phyloP scores from a whole-genome alignment of 1,284 basidiomycete genomes.

The Sphagnurus paluster region DNA sequence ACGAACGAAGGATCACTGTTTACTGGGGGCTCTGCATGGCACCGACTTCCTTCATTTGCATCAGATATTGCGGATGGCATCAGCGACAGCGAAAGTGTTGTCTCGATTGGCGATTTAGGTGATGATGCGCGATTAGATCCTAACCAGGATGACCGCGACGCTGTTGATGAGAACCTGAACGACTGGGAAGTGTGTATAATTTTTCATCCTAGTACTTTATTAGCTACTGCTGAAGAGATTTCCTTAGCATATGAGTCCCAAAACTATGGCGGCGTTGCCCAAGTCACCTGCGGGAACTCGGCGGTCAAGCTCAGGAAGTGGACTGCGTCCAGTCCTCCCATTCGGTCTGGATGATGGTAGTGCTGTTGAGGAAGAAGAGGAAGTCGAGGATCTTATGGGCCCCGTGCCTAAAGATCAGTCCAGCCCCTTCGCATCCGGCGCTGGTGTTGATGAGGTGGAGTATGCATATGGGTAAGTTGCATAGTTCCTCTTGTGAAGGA shows the following conservation, averaged over 20 bases:
- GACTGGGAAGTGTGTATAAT: conserved; percentile 83
- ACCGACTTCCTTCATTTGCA: conserved; percentile 65
- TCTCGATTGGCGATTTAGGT: conserved; percentile 83
- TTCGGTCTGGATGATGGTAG: conserved; percentile 76
- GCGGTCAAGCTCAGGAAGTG: conserved; percentile 76
- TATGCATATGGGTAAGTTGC: conserved; percentile 77
- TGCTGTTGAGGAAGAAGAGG: conserved; percentile 58
- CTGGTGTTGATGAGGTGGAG: conserved; percentile 84
- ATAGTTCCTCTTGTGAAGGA: conserved; percentile 4
- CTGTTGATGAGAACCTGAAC: conserved; percentile 79
- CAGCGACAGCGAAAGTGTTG: conserved; percentile 89
- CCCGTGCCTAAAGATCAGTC: conserved; percentile 75
- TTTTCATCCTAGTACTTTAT: conserved; percentile 3
- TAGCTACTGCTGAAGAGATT: conserved; percentile 1
- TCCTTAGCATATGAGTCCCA: conserved; percentile 87
- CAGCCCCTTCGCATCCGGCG: conserved; percentile 72
- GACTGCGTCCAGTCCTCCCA: conserved; percentile 80
- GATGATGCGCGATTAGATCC: conserved; percentile 71
- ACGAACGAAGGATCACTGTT: conserved; percentile 40
- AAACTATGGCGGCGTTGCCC: conserved; percentile 87
- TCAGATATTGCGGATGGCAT: conserved; percentile 77
- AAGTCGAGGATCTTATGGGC: conserved; percentile 67
- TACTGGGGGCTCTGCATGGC: conserved; percentile 70
- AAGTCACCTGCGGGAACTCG: conserved; percentile 82
- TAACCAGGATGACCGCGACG: conserved; percentile 58